Evolutionary conservation across 1,284 basidiomycete species (phyloP).

Genomic region (Pseudozyma sp.): DNA sequence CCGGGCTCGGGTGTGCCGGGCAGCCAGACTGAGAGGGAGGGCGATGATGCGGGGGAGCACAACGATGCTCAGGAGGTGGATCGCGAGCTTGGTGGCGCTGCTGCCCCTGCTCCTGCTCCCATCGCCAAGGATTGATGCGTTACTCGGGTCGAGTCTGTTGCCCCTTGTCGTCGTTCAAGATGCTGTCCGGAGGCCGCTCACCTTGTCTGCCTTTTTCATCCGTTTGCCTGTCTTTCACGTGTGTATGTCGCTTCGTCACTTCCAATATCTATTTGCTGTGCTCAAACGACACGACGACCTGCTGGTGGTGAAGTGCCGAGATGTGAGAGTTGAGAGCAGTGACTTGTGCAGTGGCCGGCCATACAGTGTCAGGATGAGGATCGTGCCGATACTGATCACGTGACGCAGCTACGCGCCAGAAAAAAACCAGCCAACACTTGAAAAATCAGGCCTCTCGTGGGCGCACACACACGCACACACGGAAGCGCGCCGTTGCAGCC

Average conservation of each 20-base stretch:
- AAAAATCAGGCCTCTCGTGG: neutral
- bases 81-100: constrained; percentile 36
- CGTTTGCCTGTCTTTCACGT: neutral
- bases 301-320: too few relatives aligned
- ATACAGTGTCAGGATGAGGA: neutral
- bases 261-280: neutral
- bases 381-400: neutral
- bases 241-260: constrained; percentile 5
- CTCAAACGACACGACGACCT: too few relatives aligned
- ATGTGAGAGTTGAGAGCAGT: neutral
- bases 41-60: constrained; percentile 29
- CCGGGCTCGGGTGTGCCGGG: constrained; percentile 39
- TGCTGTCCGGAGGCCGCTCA: neutral
- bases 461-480: neutral
- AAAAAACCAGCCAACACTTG: neutral
- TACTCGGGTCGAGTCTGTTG: neutral
- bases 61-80: constrained; percentile 49
- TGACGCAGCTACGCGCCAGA: constrained; percentile 5
- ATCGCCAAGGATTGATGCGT: constrained; percentile 13
- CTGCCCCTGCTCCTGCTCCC: neutral
- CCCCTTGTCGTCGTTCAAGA: neutral
- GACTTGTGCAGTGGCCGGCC: neutral
- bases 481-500: neutral
- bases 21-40: constrained; percentile 19
- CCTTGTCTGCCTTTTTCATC: neutral